These are phyloP conservation scores for Puccinia hordei DNA, from an alignment of 1,284 basidiomycete genomes.

Conservation along the genomic window DNA sequence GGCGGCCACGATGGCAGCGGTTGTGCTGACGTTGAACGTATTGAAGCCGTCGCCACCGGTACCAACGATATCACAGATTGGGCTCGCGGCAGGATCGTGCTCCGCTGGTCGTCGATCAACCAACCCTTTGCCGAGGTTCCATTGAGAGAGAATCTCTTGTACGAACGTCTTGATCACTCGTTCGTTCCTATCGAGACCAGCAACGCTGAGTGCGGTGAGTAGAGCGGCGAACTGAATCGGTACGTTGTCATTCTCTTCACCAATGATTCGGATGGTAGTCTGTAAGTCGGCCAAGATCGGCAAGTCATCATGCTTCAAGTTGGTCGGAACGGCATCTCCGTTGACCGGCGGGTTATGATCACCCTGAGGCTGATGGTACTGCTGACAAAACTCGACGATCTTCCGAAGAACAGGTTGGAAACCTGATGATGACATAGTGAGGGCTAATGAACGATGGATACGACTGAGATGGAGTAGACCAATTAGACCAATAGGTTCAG, in stretches of 20 bases:
- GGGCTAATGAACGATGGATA: neutral
- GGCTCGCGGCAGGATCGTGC: constrained; percentile 51
- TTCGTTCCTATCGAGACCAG: constrained; percentile 54
- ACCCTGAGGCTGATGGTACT: constrained; percentile 14
- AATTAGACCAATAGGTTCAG: no score
- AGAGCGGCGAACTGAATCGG: constrained; percentile 56
- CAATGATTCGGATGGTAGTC: constrained; percentile 2
- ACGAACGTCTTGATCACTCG: constrained; percentile 34
- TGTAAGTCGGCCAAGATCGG: constrained; percentile 19
- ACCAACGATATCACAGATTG: constrained; percentile 66
- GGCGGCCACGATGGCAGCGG: constrained; percentile 89
- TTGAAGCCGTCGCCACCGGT: constrained; percentile 96
- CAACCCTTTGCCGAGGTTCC: constrained; percentile 34
- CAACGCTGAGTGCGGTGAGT: constrained; percentile 55
- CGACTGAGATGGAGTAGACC: neutral
- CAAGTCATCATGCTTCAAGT: neutral
- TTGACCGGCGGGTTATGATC: neutral
- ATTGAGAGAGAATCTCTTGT: constrained; percentile 13
- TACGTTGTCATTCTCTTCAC: constrained; percentile 3
- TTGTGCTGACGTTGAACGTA: constrained; percentile 96
- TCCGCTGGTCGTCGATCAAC: constrained; percentile 7
- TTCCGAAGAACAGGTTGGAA: constrained; percentile 26
- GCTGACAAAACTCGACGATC: constrained; percentile 37
- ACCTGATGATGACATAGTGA: constrained; percentile 15
- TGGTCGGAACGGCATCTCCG: neutral